Percentiles rank a stretch among this genome's conserved stretches.
Conservation (phyloP, 768 basidiomycete genomes). For the Xanthoconium stramineum region DNA sequence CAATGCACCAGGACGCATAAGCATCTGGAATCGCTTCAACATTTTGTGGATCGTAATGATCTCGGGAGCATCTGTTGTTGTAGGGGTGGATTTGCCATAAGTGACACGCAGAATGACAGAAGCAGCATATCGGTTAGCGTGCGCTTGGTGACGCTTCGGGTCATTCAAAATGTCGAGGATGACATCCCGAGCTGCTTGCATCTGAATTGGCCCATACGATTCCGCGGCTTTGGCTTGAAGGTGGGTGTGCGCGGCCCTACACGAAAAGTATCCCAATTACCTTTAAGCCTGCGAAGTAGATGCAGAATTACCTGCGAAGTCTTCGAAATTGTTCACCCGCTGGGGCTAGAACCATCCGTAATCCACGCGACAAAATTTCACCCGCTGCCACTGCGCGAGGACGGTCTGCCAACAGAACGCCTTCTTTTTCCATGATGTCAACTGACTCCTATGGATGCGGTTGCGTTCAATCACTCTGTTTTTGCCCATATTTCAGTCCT, state of each 20-base stretch:
- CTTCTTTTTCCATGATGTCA: slow-evolving; percentile 66
- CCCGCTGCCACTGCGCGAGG: slow-evolving; percentile 56
- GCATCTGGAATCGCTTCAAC: slow-evolving; percentile 34
- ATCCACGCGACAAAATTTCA: slow-evolving; percentile 56
- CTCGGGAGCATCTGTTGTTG: slow-evolving; percentile 29
- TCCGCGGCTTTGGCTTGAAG: slow-evolving; percentile 51
- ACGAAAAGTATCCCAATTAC: neutral
- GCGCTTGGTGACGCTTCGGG: slow-evolving; percentile 48
- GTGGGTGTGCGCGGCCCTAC: slow-evolving; percentile 56
- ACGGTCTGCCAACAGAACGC: slow-evolving; percentile 53
- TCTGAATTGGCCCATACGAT: slow-evolving; percentile 49
- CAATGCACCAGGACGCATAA: slow-evolving; percentile 36
- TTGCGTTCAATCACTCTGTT: neutral
- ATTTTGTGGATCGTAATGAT: slow-evolving; percentile 33
- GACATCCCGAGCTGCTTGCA: slow-evolving; percentile 32
- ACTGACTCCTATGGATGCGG: slow-evolving; percentile 45
- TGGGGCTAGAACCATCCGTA: slow-evolving; percentile 53
- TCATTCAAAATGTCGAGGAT: slow-evolving; percentile 31
- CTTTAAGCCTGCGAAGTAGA: neutral
- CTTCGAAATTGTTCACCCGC: slow-evolving; percentile 60
- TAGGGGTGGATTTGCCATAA: slow-evolving; percentile 34
- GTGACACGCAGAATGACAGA: slow-evolving; percentile 34
- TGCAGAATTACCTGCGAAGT: slow-evolving; percentile 46
- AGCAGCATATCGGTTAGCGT: slow-evolving; percentile 46
- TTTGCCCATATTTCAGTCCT: neutral